phyloP scores from a whole-genome alignment of 148 eudicot genomes.

The Pharnaceum exiguum region DNA sequence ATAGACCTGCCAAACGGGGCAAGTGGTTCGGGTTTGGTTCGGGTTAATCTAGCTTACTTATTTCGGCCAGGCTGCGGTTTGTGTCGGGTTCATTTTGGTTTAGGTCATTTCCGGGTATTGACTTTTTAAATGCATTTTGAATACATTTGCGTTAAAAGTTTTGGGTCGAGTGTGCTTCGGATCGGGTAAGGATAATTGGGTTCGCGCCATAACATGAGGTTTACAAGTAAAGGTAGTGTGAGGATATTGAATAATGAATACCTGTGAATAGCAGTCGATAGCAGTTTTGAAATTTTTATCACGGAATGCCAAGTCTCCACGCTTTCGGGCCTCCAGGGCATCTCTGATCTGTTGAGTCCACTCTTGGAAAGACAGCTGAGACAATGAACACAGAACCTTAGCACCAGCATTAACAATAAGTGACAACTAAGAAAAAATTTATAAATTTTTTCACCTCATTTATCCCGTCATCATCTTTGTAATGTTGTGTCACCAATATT shows the following conservation, averaged over 20 bases:
- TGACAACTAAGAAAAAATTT: not conserved
- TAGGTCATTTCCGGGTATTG: too few species aligned
- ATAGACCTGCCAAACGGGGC: too few species aligned
- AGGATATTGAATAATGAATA: slow-evolving; percentile 20
- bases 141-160: too few species aligned
- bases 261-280: slow-evolving; percentile 97
- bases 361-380: slow-evolving; percentile 93
- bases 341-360: slow-evolving; percentile 99
- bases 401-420: not conserved
- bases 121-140: too few species aligned
- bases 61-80: too few species aligned
- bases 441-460: slow-evolving; percentile 62
- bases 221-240: not conserved
- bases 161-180: too few species aligned
- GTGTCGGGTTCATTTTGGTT: too few species aligned
- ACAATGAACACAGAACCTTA: slow-evolving; percentile 1
- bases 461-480: slow-evolving; percentile 91
- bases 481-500: slow-evolving; percentile 69
- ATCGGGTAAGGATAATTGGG: too few species aligned
- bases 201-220: too few species aligned
- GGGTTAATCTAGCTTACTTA: too few species aligned
- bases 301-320: slow-evolving; percentile 90
- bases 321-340: slow-evolving; percentile 89
- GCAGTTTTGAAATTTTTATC: slow-evolving; percentile 90
- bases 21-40: too few species aligned